Conservation (phyloP, 345 rosid species). For the Zanthoxylum bungeanum region DNA sequence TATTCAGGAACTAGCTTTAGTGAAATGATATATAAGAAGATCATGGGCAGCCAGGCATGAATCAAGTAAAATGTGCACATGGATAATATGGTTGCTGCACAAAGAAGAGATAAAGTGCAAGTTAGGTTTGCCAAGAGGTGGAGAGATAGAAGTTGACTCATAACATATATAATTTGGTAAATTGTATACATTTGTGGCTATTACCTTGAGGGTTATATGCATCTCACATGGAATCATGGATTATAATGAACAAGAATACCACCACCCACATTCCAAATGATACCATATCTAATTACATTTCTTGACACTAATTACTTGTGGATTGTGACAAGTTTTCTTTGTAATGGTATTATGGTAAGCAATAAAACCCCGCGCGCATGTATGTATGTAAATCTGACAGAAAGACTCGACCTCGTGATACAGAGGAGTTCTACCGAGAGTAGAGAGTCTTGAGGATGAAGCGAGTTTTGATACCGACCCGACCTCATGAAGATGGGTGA, state of each 20-base stretch:
- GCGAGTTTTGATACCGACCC: too few species aligned
- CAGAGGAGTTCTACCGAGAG: too few species aligned
- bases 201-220: constrained; percentile 1
- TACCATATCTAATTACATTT: neutral
- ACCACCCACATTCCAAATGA: constrained; percentile 8
- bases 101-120: constrained; percentile 9
- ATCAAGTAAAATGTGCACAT: neutral
- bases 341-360: neutral
- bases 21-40: constrained; percentile 3
- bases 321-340: neutral
- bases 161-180: constrained; percentile 24
- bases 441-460: too few species aligned
- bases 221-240: constrained; percentile 9
- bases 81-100: neutral
- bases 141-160: neutral
- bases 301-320: neutral
- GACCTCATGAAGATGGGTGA: too few species aligned
- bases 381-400: too few species aligned
- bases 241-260: neutral
- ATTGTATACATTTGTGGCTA: neutral
- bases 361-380: too few species aligned
- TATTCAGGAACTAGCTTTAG: neutral
- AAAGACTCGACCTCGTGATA: too few species aligned
- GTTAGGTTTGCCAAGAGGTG: constrained; percentile 25
- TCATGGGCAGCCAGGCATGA: neutral